A percentile compares a stretch with the other conserved stretches of the same genome.
Conservation (phyloP, 306 rosid species). For the Aeschynomene evenia region DNA sequence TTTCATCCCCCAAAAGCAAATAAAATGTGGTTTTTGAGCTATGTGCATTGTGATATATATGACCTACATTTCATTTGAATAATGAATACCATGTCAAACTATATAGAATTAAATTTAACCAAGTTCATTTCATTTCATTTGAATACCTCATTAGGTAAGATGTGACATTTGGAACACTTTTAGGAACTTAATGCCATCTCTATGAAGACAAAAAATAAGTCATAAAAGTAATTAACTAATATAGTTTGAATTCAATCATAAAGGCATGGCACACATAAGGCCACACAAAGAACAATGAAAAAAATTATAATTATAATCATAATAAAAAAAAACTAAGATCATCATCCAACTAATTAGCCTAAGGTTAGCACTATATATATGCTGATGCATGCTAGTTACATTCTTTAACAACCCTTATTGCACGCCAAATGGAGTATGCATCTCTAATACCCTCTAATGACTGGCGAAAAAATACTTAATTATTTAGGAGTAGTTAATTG, state of each 20-base stretch:
- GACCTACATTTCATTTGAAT: neutral
- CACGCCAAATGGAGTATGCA: too few species aligned
- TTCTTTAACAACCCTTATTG: too few species aligned
- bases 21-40: too few species aligned
- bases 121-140: neutral
- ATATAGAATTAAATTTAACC: too few species aligned
- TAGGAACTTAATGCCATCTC: neutral
- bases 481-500: too few species aligned
- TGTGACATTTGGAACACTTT: slow-evolving; percentile 1
- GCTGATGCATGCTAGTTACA: too few species aligned
- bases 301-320: too few species aligned
- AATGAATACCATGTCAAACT: too few species aligned
- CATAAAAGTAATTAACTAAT: neutral
- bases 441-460: neutral
- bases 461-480: too few species aligned
- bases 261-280: neutral
- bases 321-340: neutral
- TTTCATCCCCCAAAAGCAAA: too few species aligned
- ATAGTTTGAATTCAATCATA: neutral
- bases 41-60: too few species aligned
- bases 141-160: neutral
- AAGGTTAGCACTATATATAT: neutral
- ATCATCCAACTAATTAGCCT: neutral
- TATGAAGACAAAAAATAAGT: neutral
- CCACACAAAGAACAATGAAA: neutral